phyloP scores from a whole-genome alignment of 495 filamentous ascomycete species.

The Penicillium verhagenii region DNA sequence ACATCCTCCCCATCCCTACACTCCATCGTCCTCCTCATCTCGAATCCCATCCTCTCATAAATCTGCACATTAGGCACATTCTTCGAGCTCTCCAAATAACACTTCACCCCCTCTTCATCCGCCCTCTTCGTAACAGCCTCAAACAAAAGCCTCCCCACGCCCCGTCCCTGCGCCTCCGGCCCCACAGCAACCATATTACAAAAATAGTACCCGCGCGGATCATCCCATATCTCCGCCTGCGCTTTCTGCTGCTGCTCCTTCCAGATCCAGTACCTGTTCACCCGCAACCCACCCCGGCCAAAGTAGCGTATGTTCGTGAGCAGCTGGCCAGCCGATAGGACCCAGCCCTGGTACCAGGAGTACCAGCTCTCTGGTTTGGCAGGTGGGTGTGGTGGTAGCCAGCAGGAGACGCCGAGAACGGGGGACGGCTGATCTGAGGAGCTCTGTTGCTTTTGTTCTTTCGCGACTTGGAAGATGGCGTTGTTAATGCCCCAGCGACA shows the following conservation, averaged over 20 bases:
- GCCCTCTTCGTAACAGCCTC: slow-evolving; percentile 54
- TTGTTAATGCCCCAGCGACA: slow-evolving; percentile 65
- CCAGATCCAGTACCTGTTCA: slow-evolving; percentile 65
- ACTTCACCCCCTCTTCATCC: slow-evolving; percentile 55
- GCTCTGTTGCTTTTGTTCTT: slow-evolving; percentile 32
- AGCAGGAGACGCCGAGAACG: slow-evolving; percentile 64
- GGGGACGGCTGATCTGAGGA: slow-evolving; percentile 24
- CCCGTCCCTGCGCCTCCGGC: slow-evolving; percentile 56
- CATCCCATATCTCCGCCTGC: slow-evolving; percentile 57
- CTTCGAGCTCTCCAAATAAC: slow-evolving; percentile 63
- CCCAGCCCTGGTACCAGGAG: slow-evolving; percentile 52
- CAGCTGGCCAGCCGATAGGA: slow-evolving; percentile 55
- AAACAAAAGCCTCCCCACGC: slow-evolving; percentile 57
- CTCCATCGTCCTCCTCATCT: slow-evolving; percentile 58
- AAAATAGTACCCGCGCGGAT: slow-evolving; percentile 63
- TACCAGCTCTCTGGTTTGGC: slow-evolving; percentile 51
- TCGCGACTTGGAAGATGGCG: slow-evolving; percentile 64
- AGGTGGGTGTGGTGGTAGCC: slow-evolving; percentile 52
- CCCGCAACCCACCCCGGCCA: slow-evolving; percentile 59
- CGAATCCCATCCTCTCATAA: slow-evolving; percentile 63
- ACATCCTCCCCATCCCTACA: slow-evolving; percentile 55
- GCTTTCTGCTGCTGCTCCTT: slow-evolving; percentile 57
- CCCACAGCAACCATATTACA: slow-evolving; percentile 67
- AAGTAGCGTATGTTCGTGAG: slow-evolving; percentile 54
- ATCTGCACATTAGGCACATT: slow-evolving; percentile 62